These are phyloP conservation scores for Drechslerella dactyloides DNA, from an alignment of 2,329 filamentous ascomycete species.

Conservation along the genomic window DNA sequence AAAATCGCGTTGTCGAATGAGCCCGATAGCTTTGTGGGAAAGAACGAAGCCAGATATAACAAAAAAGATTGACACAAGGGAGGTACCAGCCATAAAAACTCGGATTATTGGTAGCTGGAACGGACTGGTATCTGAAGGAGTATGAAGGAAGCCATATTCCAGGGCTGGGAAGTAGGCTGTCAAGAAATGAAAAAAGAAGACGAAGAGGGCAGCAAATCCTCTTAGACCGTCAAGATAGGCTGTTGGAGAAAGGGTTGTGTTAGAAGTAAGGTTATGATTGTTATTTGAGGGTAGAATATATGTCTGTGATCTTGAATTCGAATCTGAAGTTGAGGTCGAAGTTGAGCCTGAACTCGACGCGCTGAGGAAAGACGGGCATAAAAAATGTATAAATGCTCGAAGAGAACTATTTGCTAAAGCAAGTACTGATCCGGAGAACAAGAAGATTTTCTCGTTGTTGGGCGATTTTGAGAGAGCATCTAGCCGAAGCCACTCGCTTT, in stretches of 20 bases:
- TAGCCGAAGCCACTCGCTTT: too few species aligned
- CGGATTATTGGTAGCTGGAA: conserved; percentile 59
- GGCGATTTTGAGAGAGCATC: too few species aligned
- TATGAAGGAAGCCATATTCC: conserved; percentile 52
- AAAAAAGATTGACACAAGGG: conserved; percentile 64
- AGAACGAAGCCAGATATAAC: conserved; percentile 67
- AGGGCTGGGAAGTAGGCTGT: conserved; percentile 53
- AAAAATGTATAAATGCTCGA: too few species aligned
- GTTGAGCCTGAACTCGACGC: too few species aligned
- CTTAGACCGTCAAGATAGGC: conserved; percentile 56
- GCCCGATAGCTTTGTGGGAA: conserved; percentile 61
- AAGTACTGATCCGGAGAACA: too few species aligned
- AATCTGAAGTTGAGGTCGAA: too few species aligned
- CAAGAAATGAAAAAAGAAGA: conserved; percentile 55
- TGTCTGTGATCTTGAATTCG: background rate
- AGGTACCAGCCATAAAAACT: conserved; percentile 57
- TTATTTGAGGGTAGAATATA: conserved; percentile 14
- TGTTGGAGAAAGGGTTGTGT: conserved; percentile 18
- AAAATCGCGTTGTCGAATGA: conserved; percentile 61
- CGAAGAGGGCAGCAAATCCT: conserved; percentile 55
- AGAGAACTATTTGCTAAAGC: too few species aligned
- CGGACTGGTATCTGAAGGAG: conserved; percentile 49
- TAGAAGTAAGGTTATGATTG: conserved; percentile 3
- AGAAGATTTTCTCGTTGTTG: too few species aligned
- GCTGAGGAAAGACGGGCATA: too few species aligned